Evolutionary conservation across 2,329 filamentous ascomycete species (phyloP).

Genomic region (Talaromyces sp.): DNA sequence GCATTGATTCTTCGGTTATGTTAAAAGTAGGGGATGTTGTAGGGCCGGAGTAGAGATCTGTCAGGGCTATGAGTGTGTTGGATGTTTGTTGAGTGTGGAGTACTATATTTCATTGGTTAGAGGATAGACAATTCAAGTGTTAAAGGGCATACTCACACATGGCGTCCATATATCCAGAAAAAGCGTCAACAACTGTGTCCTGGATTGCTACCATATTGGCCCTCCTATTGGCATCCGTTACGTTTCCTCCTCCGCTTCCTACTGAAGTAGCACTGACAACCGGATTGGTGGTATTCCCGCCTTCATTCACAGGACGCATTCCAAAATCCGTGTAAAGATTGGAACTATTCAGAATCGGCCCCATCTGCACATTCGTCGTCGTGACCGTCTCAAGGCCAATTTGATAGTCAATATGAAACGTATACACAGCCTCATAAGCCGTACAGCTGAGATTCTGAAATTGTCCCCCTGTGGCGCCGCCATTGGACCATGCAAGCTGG

Average conservation of each 20-base stretch:
- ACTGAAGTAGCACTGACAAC: not conserved
- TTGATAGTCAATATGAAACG: not conserved
- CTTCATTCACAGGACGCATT: constrained; percentile 2
- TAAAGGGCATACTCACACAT: constrained; percentile 1
- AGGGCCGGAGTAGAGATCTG: constrained; percentile 1
- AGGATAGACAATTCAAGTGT: not conserved
- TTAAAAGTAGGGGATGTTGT: constrained; percentile 13
- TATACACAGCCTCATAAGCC: constrained; percentile 13
- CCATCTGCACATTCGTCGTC: not conserved
- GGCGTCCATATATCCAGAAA: constrained; percentile 14
- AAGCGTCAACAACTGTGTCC: constrained; percentile 4
- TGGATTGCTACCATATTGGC: constrained; percentile 13
- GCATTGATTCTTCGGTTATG: constrained; percentile 12
- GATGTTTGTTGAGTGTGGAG: constrained; percentile 8
- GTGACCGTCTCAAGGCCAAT: not conserved
- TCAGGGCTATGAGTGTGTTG: constrained; percentile 14
- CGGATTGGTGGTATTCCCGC: not conserved
- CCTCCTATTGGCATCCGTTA: constrained; percentile 13
- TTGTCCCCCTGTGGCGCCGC: not conserved
- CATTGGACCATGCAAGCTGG: constrained; percentile 10
- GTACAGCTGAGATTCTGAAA: constrained; percentile 17
- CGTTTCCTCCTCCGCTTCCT: constrained; percentile 1
- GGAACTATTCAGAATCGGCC: constrained; percentile 1
- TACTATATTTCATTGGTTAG: constrained; percentile 3
- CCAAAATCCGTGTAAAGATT: constrained; percentile 13